A percentile compares a stretch with the other conserved stretches of the same genome.
Conservation (phyloP, 2,329 filamentous ascomycete genomes). For the Endoconidiophora polonica region DNA sequence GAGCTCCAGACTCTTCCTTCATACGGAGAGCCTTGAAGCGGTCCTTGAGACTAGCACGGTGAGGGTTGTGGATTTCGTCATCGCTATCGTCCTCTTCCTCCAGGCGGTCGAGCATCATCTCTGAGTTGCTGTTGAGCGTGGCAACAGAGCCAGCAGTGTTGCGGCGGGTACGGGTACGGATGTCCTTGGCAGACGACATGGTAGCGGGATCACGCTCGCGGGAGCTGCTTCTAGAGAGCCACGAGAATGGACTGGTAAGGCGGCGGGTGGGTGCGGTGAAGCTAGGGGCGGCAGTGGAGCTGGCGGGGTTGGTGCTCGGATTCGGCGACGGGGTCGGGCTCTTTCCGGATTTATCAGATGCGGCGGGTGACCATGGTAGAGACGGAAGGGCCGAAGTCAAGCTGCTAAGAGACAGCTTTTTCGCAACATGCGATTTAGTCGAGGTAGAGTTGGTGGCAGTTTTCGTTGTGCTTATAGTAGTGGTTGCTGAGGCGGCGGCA, state of each 20-base stretch:
- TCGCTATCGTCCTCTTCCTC: conserved; percentile 47
- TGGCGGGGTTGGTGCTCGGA: conserved; percentile 17
- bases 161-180: conserved; percentile 30
- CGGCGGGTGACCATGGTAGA: conserved; percentile 52
- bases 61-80: conserved; percentile 20
- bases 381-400: conserved; percentile 56
- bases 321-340: conserved; percentile 23
- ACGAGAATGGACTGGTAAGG: conserved; percentile 74
- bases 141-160: conserved; percentile 69
- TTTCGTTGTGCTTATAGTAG: background rate
- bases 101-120: conserved; percentile 60
- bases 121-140: conserved; percentile 64
- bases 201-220: conserved; percentile 29
- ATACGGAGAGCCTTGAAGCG: conserved; percentile 63
- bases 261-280: conserved; percentile 39
- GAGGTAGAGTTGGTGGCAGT: conserved; percentile 6
- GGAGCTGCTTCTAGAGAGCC: conserved; percentile 47
- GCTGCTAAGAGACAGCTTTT: conserved; percentile 48
- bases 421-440: conserved; percentile 17
- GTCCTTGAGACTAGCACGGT: conserved; percentile 50
- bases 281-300: conserved; percentile 15
- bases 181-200: conserved; percentile 38
- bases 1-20: conserved; percentile 52
- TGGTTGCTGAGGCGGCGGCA: background rate
- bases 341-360: conserved; percentile 30